phyloP scores from a whole-genome alignment of 352 stramenopile genomes.

The Phytopythium kandeliae region DNA sequence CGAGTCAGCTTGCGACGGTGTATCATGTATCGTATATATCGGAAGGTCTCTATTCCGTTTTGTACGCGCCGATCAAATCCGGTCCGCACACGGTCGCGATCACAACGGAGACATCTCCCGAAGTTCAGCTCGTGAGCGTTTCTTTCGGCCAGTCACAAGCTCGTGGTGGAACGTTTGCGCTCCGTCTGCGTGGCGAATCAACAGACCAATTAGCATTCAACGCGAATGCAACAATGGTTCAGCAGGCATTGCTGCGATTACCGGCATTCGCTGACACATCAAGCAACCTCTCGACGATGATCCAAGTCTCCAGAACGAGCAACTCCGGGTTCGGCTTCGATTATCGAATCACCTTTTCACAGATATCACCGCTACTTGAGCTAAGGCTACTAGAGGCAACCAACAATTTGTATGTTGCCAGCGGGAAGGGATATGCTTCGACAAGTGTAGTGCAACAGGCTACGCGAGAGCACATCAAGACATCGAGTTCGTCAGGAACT shows the following conservation, averaged over 20 bases:
- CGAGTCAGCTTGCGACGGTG: conserved; percentile 15
- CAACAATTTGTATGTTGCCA: conserved; percentile 63
- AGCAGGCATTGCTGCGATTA: conserved; percentile 58
- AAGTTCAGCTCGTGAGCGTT: conserved; percentile 83
- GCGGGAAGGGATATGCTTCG: conserved; percentile 30
- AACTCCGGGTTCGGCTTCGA: conserved; percentile 67
- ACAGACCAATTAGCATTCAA: conserved; percentile 78
- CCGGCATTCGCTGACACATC: conserved; percentile 20
- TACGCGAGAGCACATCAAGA: conserved; percentile 73
- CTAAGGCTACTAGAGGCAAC: conserved; percentile 30
- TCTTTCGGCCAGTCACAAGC: conserved; percentile 60
- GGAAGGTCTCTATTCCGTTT: conserved; percentile 82
- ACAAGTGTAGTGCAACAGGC: conserved; percentile 20
- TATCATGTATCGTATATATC: conserved; percentile 47
- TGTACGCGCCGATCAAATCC: conserved; percentile 78
- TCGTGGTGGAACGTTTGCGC: conserved; percentile 79
- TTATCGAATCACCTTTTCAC: conserved; percentile 65
- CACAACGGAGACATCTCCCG: conserved; percentile 60
- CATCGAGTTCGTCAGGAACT: conserved; percentile 36
- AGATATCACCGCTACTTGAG: conserved; percentile 29
- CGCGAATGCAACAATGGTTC: conserved; percentile 60
- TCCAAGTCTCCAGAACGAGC: conserved; percentile 39
- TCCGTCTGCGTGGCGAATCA: conserved; percentile 58
- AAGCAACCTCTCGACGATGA: conserved; percentile 13
- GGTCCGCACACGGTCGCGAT: conserved; percentile 86